Base-by-base conservation (phyloP, 2,329 filamentous ascomycete species). In the Calonectria naviculata region DNA sequence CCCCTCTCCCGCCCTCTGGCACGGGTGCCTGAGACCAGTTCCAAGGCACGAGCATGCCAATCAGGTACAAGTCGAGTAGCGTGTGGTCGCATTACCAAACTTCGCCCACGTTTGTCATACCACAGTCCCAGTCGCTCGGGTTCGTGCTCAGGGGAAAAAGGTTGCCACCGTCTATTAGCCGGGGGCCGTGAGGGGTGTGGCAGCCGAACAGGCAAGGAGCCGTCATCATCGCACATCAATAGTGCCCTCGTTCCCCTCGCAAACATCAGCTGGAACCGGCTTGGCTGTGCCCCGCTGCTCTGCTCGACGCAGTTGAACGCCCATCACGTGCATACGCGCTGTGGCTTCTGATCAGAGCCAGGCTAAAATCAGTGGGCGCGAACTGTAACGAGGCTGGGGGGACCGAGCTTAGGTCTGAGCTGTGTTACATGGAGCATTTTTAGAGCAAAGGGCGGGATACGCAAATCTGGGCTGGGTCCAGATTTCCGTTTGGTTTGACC, bases 321-420 rank as follows among this genome's bases (percentile, higher is more conserved):
- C n/a, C 42, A 58, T 80, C 78, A 80, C 78, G 78, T 80, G 78
- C 56, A 10, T 63, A 62, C 61, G 71, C 73, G 73, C 73, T 75
- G 75, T 78, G 78, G 73, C 72, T 78, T 76, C 17, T 15, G 52
- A 28, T 34, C 52, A 36, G 12, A 34, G 52, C 52, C 8, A 28
- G 13, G 21, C 52, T 58, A 58, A 36, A 31, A 26, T 24, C 21
- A 13, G n/a, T 58, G 56, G 56, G 56, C 68, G 31, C n/a, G 41
- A 67, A 67, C 64, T 60, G 54, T 44, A 46, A 42, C 58, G 44
- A 77, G 74, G 71, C 76, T 76, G 73, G 71, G 54, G 70, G 38
- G 34, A 36, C 62, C 62, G 38, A 54, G 41, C 60, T 49, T 44
- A 64, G 44, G 29, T 26, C 31, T 58, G 34, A 58, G 52, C 17